phyloP scores from a whole-genome alignment of 2,329 filamentous ascomycete species.

The Penicillium sp. region DNA sequence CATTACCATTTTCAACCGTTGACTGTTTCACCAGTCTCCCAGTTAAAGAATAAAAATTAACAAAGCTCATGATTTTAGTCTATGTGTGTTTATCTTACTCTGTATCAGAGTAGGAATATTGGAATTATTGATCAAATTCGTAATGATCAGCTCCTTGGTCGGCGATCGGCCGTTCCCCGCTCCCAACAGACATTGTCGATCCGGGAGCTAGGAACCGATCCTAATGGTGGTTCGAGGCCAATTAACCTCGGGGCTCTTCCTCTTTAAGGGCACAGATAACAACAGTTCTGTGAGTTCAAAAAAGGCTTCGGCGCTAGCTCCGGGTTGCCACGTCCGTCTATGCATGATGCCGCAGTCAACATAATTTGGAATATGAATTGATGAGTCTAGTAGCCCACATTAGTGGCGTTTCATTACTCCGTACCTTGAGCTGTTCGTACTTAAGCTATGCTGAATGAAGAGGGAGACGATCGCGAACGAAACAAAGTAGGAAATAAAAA shows the following conservation, averaged over 20 bases:
- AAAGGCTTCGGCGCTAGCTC: conserved; percentile 2
- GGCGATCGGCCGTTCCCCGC: conserved; percentile 5
- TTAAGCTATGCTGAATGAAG: not conserved
- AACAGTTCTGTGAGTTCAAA: not conserved
- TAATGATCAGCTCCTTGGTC: not conserved
- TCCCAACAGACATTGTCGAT: conserved; percentile 17
- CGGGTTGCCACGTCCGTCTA: conserved; percentile 3
- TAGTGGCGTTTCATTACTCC: not conserved
- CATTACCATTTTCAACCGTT: not conserved
- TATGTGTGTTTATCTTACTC: no score
- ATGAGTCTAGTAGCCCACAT: not conserved
- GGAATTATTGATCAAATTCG: not conserved
- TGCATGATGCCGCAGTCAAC: conserved; percentile 3
- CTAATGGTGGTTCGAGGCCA: conserved; percentile 14
- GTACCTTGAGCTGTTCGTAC: not conserved
- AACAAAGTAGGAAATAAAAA: not conserved
- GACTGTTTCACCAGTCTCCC: not conserved
- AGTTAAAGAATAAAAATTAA: not conserved
- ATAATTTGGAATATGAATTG: conserved; percentile 1
- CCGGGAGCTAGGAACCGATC: conserved; percentile 19
- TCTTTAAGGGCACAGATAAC: not conserved
- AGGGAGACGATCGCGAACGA: not conserved
- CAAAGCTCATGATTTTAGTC: not conserved
- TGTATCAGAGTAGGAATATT: not conserved
- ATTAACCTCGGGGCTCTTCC: not conserved